Evolutionary conservation across 805 yeast species (phyloP).

Genomic region (Zygosaccharomyces bailii): DNA sequence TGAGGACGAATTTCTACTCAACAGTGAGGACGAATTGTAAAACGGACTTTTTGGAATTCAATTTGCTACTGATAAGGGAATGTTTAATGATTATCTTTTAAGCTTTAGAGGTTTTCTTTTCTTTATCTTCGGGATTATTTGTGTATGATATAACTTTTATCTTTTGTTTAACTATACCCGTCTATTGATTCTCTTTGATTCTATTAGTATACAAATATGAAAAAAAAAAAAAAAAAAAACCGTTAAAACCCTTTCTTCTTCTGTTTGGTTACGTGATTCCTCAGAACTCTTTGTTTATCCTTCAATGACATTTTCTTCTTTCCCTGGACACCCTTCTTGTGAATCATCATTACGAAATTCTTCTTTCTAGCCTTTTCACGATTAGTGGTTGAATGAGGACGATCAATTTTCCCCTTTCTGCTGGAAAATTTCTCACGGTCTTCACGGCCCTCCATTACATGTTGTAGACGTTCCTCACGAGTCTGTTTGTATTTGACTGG

Average conservation of each 20-base stretch:
- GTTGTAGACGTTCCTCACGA: conserved; percentile 87
- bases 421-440: conserved; percentile 91
- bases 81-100: neutral
- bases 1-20: conserved; percentile 32
- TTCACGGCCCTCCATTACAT: conserved; percentile 85
- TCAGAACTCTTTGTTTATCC: conserved; percentile 81
- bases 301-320: conserved; percentile 85
- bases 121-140: neutral
- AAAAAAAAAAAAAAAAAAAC: conserved; percentile 1
- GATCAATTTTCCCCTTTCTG: conserved; percentile 71
- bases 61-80: neutral
- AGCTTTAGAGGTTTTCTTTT: neutral
- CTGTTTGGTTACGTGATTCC: conserved; percentile 85
- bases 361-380: conserved; percentile 95
- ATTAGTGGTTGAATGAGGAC: conserved; percentile 86
- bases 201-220: neutral
- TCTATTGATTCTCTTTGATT: neutral
- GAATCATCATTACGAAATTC: conserved; percentile 99
- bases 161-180: neutral
- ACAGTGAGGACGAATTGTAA: conserved; percentile 34
- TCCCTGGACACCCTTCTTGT: conserved; percentile 90
- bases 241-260: conserved; percentile 69
- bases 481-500: conserved; percentile 70
- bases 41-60: neutral
- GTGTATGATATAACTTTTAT: neutral